Percentiles rank a stretch among this genome's conserved stretches.
Conservation (phyloP, 1,284 basidiomycete genomes). For the Trichosporon sp. region DNA sequence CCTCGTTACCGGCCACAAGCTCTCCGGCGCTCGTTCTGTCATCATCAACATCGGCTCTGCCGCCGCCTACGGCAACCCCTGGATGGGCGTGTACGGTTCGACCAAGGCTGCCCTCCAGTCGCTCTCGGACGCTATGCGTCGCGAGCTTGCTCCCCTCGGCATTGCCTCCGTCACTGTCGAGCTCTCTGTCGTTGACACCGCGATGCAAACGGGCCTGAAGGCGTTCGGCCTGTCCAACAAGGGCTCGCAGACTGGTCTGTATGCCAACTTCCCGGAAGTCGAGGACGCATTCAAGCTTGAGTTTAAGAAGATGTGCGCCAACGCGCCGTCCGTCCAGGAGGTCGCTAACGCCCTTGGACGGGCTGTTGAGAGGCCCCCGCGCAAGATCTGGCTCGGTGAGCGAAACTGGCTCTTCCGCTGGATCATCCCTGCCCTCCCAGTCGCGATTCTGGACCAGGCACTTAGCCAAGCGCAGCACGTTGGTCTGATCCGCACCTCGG, state of each 20-base stretch:
- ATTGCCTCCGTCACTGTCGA: constrained; percentile 20
- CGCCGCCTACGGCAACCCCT: constrained; percentile 25
- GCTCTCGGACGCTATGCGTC: constrained; percentile 27
- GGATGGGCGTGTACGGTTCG: constrained; percentile 28
- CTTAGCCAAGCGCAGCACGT: constrained; percentile 17
- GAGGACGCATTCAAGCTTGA: constrained; percentile 12
- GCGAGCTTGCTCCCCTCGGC: constrained; percentile 29
- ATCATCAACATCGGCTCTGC: constrained; percentile 38
- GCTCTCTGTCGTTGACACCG: constrained; percentile 17
- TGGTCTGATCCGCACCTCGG: not conserved
- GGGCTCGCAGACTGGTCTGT: constrained; percentile 2
- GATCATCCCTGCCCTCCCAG: constrained; percentile 7
- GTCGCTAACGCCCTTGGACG: not conserved
- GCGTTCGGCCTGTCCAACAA: constrained; percentile 3
- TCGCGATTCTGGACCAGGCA: not conserved
- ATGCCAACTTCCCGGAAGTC: constrained; percentile 14
- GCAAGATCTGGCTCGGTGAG: constrained; percentile 14
- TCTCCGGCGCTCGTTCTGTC: not conserved
- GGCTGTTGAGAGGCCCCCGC: not conserved
- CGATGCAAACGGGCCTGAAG: constrained; percentile 12
- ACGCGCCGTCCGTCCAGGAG: constrained; percentile 2
- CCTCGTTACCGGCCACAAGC: constrained; percentile 7
- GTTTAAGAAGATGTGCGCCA: constrained; percentile 8
- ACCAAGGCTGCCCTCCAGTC: constrained; percentile 28
- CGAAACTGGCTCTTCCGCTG: constrained; percentile 15